Percentiles rank a stretch among this genome's conserved stretches.
Evolutionary conservation across 1,284 basidiomycete genomes (phyloP).

Genomic region (Leccinum pallidistipes): DNA sequence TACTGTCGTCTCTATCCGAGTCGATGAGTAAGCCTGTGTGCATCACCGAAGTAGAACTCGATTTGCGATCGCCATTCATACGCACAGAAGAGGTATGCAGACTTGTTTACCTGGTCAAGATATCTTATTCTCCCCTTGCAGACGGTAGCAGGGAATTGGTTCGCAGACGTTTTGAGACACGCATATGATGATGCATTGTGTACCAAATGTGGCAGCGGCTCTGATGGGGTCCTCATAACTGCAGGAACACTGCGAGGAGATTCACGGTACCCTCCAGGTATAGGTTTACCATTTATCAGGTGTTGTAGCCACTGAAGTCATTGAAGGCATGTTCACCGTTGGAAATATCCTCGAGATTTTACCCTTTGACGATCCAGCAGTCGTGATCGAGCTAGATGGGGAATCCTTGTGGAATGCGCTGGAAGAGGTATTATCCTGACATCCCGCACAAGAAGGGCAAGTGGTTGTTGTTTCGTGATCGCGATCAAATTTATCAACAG

Average conservation of each 20-base stretch:
- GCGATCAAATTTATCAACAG: constrained; percentile 2
- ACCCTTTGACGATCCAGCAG: constrained; percentile 85
- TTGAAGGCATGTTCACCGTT: constrained; percentile 69
- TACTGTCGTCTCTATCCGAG: constrained; percentile 72
- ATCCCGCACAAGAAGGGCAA: constrained; percentile 92
- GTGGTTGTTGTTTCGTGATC: constrained; percentile 17
- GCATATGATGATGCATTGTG: constrained; percentile 81
- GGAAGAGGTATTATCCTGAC: constrained; percentile 74
- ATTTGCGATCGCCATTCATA: constrained; percentile 77
- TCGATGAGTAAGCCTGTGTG: constrained; percentile 76
- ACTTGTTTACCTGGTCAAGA: not conserved
- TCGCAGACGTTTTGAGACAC: constrained; percentile 84
- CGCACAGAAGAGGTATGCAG: constrained; percentile 62
- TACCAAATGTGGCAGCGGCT: constrained; percentile 59
- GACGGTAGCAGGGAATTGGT: constrained; percentile 86
- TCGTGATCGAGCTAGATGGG: constrained; percentile 84
- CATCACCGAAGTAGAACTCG: constrained; percentile 66
- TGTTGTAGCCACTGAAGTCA: constrained; percentile 1
- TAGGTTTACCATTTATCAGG: constrained; percentile 4
- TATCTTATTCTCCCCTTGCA: constrained; percentile 34
- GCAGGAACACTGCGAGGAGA: constrained; percentile 88
- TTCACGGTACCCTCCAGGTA: constrained; percentile 81
- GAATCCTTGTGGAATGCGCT: constrained; percentile 79
- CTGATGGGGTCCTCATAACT: constrained; percentile 80
- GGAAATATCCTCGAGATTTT: constrained; percentile 87